Evolutionary conservation across 352 stramenopile species (phyloP).

Genomic region (Bremia lactucae): DNA sequence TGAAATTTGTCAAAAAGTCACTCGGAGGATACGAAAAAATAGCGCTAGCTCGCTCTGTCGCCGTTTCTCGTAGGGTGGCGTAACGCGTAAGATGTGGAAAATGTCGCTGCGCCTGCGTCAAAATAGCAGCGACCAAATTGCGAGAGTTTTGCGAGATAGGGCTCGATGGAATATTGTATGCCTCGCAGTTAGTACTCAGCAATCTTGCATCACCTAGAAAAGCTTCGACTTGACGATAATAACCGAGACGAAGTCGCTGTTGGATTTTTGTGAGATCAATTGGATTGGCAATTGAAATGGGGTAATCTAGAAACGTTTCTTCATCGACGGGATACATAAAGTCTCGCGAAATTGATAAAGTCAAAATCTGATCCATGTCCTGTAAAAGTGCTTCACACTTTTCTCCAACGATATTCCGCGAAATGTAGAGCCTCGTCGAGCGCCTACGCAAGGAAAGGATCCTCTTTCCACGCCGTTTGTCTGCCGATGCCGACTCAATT

Average conservation of each 20-base stretch:
- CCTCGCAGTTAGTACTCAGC: constrained; percentile 69
- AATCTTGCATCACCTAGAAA: constrained; percentile 71
- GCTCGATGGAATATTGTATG: constrained; percentile 76
- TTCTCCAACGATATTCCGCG: constrained; percentile 31
- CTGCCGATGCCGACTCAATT: constrained; percentile 34
- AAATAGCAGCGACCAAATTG: constrained; percentile 47
- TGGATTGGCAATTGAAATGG: constrained; percentile 72
- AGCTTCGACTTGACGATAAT: constrained; percentile 80
- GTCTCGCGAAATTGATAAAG: constrained; percentile 57
- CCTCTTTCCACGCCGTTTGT: constrained; percentile 33
- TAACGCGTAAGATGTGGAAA: constrained; percentile 41
- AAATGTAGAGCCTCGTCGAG: constrained; percentile 36
- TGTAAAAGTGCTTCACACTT: constrained; percentile 42
- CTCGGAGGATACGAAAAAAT: constrained; percentile 39
- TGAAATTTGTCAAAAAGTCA: constrained; percentile 42
- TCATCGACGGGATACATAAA: constrained; percentile 75
- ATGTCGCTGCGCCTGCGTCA: constrained; percentile 48
- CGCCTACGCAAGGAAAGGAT: constrained; percentile 24
- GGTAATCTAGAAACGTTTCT: constrained; percentile 66
- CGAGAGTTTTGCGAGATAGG: constrained; percentile 72
- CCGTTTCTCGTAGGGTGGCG: constrained; percentile 13
- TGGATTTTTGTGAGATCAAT: constrained; percentile 80
- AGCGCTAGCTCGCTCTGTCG: constrained; percentile 9
- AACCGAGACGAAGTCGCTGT: constrained; percentile 42
- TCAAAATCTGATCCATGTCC: constrained; percentile 50